Evolutionary conservation across 202 grass and related monocot species (phyloP).

Genomic region (Cymbopogon flexuosus): DNA sequence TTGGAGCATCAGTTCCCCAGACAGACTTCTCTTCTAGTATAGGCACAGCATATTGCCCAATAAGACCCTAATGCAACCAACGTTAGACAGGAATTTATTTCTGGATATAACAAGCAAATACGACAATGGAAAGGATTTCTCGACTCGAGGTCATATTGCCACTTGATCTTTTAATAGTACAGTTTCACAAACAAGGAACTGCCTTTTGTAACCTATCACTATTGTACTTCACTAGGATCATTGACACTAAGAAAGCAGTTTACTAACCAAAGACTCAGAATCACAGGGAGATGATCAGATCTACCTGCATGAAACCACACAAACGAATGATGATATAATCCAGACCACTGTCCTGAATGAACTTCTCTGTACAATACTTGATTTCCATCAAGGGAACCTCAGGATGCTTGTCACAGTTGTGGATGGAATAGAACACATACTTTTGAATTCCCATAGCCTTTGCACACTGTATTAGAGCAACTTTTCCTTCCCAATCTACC

Average conservation of each 20-base stretch:
- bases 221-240: constrained; percentile 16
- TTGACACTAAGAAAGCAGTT: background rate
- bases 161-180: background rate
- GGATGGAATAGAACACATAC: constrained; percentile 92
- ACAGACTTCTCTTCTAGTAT: constrained; percentile 98
- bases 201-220: background rate
- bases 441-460: constrained; percentile 98
- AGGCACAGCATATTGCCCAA: constrained; percentile 97
- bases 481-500: constrained; percentile 99
- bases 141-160: background rate
- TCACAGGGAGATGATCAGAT: background rate
- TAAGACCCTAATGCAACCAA: constrained; percentile 60
- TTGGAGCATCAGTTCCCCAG: constrained; percentile 97
- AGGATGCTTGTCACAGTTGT: constrained; percentile 95
- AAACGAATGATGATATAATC: constrained; percentile 76
- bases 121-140: background rate
- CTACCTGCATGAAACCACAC: constrained; percentile 97
- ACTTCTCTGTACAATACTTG: constrained; percentile 93
- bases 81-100: constrained; percentile 27
- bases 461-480: constrained; percentile 94
- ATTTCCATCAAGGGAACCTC: constrained; percentile 98
- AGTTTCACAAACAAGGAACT: constrained; percentile 11
- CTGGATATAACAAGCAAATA: constrained; percentile 3
- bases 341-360: constrained; percentile 78
- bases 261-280: constrained; percentile 7